These are phyloP conservation scores for Elsinoe arachidis DNA, from an alignment of 2,329 filamentous ascomycete species.

Conservation along the genomic window DNA sequence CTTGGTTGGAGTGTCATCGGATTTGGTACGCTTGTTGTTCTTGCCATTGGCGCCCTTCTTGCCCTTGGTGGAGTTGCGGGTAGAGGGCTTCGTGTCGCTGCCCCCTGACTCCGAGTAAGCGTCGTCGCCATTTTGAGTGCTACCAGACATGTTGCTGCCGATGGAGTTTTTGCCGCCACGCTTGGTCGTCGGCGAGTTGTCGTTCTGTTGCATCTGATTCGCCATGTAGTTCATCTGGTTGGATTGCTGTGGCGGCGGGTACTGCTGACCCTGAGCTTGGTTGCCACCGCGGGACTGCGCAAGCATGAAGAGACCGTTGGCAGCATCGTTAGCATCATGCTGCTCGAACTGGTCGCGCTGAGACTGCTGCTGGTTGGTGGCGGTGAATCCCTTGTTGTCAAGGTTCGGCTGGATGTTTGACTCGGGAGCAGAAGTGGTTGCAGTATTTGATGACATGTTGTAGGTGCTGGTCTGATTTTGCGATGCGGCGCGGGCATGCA, in stretches of 20 bases:
- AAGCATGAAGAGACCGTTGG: conserved; percentile 86
- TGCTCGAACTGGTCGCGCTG: conserved; percentile 64
- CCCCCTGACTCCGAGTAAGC: conserved; percentile 66
- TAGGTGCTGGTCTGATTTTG: conserved; percentile 32
- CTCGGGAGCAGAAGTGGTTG: conserved; percentile 37
- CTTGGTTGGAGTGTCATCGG: conserved; percentile 61
- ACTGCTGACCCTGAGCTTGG: conserved; percentile 40
- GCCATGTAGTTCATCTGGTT: conserved; percentile 31
- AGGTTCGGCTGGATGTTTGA: conserved; percentile 29
- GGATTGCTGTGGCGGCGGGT: conserved; percentile 36
- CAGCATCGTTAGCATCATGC: conserved; percentile 85
- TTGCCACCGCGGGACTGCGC: conserved; percentile 61
- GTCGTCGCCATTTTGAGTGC: conserved; percentile 43
- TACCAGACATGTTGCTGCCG: conserved; percentile 52
- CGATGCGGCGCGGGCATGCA: conserved; percentile 62
- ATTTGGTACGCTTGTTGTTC: conserved; percentile 67
- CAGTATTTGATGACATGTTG: conserved; percentile 29
- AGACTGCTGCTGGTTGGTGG: conserved; percentile 24
- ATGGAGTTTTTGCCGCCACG: conserved; percentile 40
- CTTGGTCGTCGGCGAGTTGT: conserved; percentile 18
- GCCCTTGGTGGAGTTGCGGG: conserved; percentile 51
- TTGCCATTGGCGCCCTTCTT: conserved; percentile 54
- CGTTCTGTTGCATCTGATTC: conserved; percentile 29
- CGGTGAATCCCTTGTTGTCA: conserved; percentile 17
- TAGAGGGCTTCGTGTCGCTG: conserved; percentile 54